Base-by-base conservation (phyloP, 345 rosid species). In the Corchorus capsularis region DNA sequence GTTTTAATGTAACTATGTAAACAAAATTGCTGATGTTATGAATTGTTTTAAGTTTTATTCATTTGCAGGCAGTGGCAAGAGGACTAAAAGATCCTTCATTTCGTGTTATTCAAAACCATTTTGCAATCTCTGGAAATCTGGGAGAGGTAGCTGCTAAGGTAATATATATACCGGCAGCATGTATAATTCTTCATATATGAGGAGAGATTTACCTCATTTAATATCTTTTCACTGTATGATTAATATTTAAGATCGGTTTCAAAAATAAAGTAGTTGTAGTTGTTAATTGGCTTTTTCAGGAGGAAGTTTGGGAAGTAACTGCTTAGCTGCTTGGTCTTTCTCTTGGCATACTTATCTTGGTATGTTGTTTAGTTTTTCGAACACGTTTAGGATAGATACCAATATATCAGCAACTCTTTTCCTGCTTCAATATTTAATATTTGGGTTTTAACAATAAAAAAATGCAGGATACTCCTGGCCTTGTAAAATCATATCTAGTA, bases 71-170 rank as follows among this genome's bases (percentile, higher is more conserved):
- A 77, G 93, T 95, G 32, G 99, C 96, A 63, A 89, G 94, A 80
- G 99, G 99, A 66, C 84, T 95, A 65, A 95, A 90, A 86, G 98
- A 95, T 81, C 99, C 99, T 65, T 95, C 99, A 35, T 91, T 86
- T 83, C 89, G 96, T 62, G 99, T 95, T 76, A 95, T 95, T 78
- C 97, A 95, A 82, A 90, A 83, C 81, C 99, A 93, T 83, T 95
- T 95, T 84, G 97, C 98, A 54, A 80, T 85, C 57, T 84, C 93
- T 32, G 97, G 92, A 75, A 95, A 95, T 86, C 81, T 95, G 68
- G 99, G 99, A 66, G 97, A 93, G 74, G 90, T 93, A 73, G 96
- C 99, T 78, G 99, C 99, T 73, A 95, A 93, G 99, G 99, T 93
- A 89, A 49, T 78, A 27, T 22, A 59, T 61, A 32, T 57, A 12